Percentiles rank a stretch among this genome's conserved stretches.
These are phyloP conservation scores for Stellera chamaejasme DNA, from an alignment of 345 rosid species.

Conservation along the genomic window DNA sequence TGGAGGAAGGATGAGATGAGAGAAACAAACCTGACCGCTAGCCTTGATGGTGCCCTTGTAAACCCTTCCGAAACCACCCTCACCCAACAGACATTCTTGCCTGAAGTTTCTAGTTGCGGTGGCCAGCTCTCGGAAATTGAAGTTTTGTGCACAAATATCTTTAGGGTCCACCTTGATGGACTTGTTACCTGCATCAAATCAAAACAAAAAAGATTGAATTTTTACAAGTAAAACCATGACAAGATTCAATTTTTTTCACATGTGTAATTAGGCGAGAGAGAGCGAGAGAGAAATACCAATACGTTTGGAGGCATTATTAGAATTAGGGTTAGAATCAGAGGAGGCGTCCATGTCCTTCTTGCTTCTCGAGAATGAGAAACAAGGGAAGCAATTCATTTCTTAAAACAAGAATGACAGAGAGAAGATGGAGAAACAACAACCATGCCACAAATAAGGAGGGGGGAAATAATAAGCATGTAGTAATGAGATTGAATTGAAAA, in stretches of 20 bases:
- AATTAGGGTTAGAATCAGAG: neutral
- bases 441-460: too few species aligned
- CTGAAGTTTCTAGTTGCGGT: constrained; percentile 74
- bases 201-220: too few species aligned
- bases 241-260: neutral
- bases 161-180: neutral
- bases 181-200: too few species aligned
- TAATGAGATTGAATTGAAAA: too few species aligned
- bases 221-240: neutral
- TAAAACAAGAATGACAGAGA: neutral
- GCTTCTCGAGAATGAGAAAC: constrained; percentile 46
- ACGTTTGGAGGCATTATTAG: too few species aligned
- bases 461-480: too few species aligned
- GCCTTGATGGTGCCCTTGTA: constrained; percentile 61
- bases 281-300: too few species aligned
- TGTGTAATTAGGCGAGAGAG: too few species aligned
- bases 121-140: constrained; percentile 63
- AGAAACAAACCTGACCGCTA: constrained; percentile 39
- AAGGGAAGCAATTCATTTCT: constrained; percentile 69
- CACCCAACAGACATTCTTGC: constrained; percentile 62
- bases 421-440: too few species aligned
- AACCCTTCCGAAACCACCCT: constrained; percentile 75
- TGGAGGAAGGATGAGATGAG: too few species aligned
- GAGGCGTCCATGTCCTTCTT: constrained; percentile 11
- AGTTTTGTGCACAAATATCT: constrained; percentile 18